A percentile compares a stretch with the other conserved stretches of the same genome.
Conservation (phyloP, 768 basidiomycete species). For the Tulasnella sp. region DNA sequence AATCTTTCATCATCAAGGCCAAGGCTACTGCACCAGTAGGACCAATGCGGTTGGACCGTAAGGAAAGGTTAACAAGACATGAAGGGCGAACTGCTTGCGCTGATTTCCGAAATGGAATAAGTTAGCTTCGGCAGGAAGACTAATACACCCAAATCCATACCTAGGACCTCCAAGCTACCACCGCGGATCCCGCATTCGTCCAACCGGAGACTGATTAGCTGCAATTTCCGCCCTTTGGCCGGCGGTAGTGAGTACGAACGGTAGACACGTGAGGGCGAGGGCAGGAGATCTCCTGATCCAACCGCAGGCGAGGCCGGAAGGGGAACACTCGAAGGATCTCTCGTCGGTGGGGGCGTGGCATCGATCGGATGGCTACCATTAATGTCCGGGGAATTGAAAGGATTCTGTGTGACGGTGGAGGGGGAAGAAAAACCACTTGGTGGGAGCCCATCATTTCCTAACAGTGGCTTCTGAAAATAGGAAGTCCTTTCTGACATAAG, state of each 20-base stretch:
- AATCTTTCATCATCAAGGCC: constrained; percentile 93
- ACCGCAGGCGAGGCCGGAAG: not conserved
- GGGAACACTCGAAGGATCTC: no score
- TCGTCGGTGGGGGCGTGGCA: no score
- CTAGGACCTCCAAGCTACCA: constrained; percentile 62
- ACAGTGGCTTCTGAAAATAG: constrained; percentile 11
- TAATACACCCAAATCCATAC: constrained; percentile 34
- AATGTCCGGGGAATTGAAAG: not conserved
- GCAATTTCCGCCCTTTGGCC: constrained; percentile 2
- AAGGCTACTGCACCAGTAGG: constrained; percentile 79
- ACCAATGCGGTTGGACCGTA: constrained; percentile 79
- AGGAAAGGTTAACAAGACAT: constrained; percentile 73
- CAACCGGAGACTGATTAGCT: constrained; percentile 62
- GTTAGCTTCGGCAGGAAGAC: not conserved
- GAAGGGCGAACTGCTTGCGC: constrained; percentile 77
- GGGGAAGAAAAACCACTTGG: constrained; percentile 2
- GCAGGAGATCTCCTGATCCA: not conserved
- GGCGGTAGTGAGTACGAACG: not conserved
- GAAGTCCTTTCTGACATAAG: not conserved
- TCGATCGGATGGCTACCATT: no score
- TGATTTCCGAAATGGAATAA: constrained; percentile 24
- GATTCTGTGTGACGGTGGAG: not conserved
- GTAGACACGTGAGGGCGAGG: not conserved
- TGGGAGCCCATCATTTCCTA: not conserved
- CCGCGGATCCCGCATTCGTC: constrained; percentile 76